These are phyloP conservation scores for Pseudonitzschia multistriata DNA, from an alignment of 108 stramenopile genomes.

Conservation along the genomic window DNA sequence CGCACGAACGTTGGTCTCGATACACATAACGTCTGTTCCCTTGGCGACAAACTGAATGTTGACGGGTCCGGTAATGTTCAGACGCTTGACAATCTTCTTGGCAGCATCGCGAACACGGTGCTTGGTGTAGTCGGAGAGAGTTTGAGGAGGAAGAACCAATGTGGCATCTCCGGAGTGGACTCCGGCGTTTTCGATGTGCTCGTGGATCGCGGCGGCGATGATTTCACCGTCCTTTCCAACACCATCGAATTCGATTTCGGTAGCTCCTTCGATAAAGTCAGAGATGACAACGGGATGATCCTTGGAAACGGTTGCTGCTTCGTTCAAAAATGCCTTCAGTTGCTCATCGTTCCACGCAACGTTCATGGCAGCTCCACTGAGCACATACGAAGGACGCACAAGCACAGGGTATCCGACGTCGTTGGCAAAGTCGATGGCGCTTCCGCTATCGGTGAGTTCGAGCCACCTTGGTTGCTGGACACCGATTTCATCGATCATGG, in stretches of 20 bases:
- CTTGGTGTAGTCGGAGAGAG: conserved; percentile 78
- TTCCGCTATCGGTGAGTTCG: conserved; percentile 83
- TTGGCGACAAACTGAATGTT: conserved; percentile 99
- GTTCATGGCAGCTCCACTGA: conserved; percentile 98
- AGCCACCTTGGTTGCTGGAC: conserved; percentile 96
- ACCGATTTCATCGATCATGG: conserved; percentile 95
- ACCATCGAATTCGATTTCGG: conserved; percentile 97
- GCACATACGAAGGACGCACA: conserved; percentile 95
- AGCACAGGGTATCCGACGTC: conserved; percentile 94
- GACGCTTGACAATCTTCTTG: conserved; percentile 85
- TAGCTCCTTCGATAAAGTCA: conserved; percentile 94
- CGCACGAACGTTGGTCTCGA: conserved; percentile 98
- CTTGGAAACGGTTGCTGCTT: conserved; percentile 93
- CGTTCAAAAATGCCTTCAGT: conserved; percentile 79
- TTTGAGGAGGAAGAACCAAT: conserved; percentile 89
- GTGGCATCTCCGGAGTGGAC: conserved; percentile 98
- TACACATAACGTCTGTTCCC: conserved; percentile 95
- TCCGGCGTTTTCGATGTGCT: conserved; percentile 98
- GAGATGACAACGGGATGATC: conserved; percentile 98
- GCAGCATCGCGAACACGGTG: conserved; percentile 86
- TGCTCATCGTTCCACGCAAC: conserved; percentile 93
- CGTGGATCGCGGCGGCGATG: conserved; percentile 93
- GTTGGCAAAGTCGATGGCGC: conserved; percentile 88
- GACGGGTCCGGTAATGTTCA: conserved; percentile 97
- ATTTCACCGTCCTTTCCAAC: conserved; percentile 94